A percentile compares a stretch with the other conserved stretches of the same genome.
phyloP scores from a whole-genome alignment of 495 filamentous ascomycete species.

The Peziza echinospora region DNA sequence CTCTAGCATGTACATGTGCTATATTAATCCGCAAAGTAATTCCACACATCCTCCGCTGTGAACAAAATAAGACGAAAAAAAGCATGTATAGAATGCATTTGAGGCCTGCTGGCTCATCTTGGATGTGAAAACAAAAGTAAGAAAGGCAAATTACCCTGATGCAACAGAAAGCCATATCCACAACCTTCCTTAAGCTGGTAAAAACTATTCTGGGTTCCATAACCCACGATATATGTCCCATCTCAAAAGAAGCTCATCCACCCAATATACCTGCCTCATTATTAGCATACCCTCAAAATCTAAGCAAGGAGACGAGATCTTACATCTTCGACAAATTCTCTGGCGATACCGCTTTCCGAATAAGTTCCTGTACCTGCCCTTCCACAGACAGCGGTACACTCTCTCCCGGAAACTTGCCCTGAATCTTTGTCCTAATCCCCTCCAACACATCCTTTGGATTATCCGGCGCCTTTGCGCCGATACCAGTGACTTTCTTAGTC shows the following conservation, averaged over 20 bases:
- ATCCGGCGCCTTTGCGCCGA: conserved; percentile 44
- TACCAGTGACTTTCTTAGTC: conserved; percentile 29
- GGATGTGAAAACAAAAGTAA: too few species aligned
- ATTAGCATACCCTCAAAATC: neutral
- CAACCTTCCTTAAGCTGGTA: too few species aligned
- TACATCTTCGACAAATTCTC: conserved; percentile 66
- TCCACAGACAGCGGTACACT: conserved; percentile 82
- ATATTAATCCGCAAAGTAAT: too few species aligned
- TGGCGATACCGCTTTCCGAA: conserved; percentile 58
- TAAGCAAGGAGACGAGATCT: neutral
- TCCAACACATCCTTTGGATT: conserved; percentile 82
- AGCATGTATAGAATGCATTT: too few species aligned
- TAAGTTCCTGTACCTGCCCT: conserved; percentile 83
- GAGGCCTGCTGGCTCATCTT: too few species aligned
- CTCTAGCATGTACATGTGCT: too few species aligned
- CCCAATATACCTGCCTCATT: conserved; percentile 41
- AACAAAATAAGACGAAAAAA: too few species aligned
- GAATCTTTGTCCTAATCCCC: conserved; percentile 66
- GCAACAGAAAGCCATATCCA: too few species aligned
- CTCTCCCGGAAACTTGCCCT: conserved; percentile 62
- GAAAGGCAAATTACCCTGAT: too few species aligned
- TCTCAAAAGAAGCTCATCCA: conserved; percentile 79
- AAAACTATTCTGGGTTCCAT: too few species aligned
- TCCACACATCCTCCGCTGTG: too few species aligned
- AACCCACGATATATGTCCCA: conserved; percentile 1